Base-by-base conservation (phyloP, 176 grass and related monocot species). In the Tillandsia leiboldiana region DNA sequence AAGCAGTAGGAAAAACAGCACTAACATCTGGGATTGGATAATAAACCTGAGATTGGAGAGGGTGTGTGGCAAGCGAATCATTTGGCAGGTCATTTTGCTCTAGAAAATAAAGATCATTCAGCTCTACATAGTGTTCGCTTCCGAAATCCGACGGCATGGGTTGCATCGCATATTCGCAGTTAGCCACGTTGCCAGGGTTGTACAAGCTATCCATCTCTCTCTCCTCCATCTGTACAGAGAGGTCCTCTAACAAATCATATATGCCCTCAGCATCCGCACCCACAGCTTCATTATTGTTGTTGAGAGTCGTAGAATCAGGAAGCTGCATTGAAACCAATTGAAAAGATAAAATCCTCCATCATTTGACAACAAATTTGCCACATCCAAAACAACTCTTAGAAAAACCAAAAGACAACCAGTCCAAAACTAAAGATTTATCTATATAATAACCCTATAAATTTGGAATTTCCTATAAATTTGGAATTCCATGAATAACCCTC, bases 51-150 rank as follows among this genome's bases (percentile, higher is more conserved):
- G 47, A 75, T 15, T 61, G 56, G 22, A 50, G 12, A 26, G 57
- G 47, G 51, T 51, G n/a, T 5, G 0, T 63, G 26, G 50, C 10
- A 75, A 67, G 27, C 12, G 24, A 4, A 59, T 49, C 3, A 50
- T 69, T 49, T 24, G 12, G 18, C 18, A 61, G n/a, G 24, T 68
- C 17, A 49, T 14, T 11, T 47, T 59, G 11, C 17, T 14, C 65
- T 15, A 12, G 28, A 73, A 70, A 87, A 8, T 10, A 48, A 54
- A 99, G 54, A 74, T 90, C 87, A 63, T 84, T 84, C 28, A 93
- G 72, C 61, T 87, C 84, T 5, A 90, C 1, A 75, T 52, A 93
- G 18, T 99, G 65, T 48, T 86, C 73, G 0, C 22, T 12, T 0
- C 66, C 74, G 48, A 89, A 26, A 74, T 81, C 74, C 42, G 77